These are phyloP conservation scores for Cryptosporidium tyzzeri DNA, from an alignment of 169 alveolate genomes.

Conservation along the genomic window DNA sequence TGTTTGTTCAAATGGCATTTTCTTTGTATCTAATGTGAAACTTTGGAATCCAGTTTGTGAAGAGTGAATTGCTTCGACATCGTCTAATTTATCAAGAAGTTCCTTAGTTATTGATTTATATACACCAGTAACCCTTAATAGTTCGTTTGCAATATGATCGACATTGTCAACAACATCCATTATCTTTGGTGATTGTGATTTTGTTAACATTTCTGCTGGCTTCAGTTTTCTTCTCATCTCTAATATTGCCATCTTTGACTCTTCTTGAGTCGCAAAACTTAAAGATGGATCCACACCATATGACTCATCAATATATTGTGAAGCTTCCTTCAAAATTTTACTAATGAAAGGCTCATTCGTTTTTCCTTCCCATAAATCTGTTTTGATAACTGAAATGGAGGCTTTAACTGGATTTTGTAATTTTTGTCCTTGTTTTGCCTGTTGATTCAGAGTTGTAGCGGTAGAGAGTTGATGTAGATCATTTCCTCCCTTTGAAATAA, in stretches of 20 bases:
- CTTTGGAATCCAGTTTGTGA: slow-evolving; percentile 84
- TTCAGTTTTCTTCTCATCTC: slow-evolving; percentile 86
- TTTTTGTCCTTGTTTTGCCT: not conserved
- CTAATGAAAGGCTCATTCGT: slow-evolving; percentile 36
- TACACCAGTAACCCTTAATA: slow-evolving; percentile 80
- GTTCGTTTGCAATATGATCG: slow-evolving; percentile 78
- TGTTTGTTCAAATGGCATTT: slow-evolving; percentile 86
- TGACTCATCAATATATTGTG: slow-evolving; percentile 83
- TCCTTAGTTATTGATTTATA: slow-evolving; percentile 83
- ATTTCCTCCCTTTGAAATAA: slow-evolving; percentile 27
- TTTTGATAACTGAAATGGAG: not conserved
- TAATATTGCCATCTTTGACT: slow-evolving; percentile 84
- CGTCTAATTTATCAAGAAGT: slow-evolving; percentile 81
- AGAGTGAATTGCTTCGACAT: slow-evolving; percentile 83
- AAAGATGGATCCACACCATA: slow-evolving; percentile 89
- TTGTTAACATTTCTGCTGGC: slow-evolving; percentile 87
- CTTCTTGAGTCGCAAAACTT: slow-evolving; percentile 84
- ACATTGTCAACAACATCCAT: slow-evolving; percentile 82
- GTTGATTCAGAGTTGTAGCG: slow-evolving; percentile 32
- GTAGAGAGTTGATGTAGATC: slow-evolving; percentile 27
- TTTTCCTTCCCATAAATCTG: slow-evolving; percentile 31
- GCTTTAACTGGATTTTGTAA: slow-evolving; percentile 1
- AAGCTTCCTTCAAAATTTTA: slow-evolving; percentile 46
- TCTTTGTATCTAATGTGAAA: slow-evolving; percentile 82
- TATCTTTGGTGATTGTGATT: slow-evolving; percentile 82